A percentile compares a stretch with the other conserved stretches of the same genome.
phyloP scores from a whole-genome alignment of 768 basidiomycete genomes.

The Sarcodon sp. region DNA sequence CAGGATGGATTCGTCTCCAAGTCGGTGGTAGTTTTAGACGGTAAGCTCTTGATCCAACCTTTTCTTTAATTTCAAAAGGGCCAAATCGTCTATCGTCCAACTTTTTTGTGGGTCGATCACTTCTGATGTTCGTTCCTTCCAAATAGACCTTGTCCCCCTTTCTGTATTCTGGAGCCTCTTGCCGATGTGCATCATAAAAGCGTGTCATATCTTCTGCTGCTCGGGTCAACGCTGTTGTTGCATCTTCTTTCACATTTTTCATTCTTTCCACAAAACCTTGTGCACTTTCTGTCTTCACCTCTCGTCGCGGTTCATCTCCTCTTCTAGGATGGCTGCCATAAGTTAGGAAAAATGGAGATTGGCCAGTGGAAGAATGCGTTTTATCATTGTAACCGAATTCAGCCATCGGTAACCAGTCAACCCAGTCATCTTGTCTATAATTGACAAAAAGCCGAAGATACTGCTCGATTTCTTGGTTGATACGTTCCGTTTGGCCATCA shows the following conservation, averaged over 20 bases:
- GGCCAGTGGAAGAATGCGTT: constrained; percentile 13
- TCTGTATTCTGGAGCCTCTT: constrained; percentile 1
- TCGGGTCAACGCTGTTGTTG: constrained; percentile 2
- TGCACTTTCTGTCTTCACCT: constrained; percentile 5
- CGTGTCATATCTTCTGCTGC: constrained; percentile 16
- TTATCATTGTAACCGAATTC: constrained; percentile 22
- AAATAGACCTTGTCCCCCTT: constrained; percentile 15
- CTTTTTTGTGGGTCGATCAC: constrained; percentile 14
- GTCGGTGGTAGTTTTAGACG: constrained; percentile 11
- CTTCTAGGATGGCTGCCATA: constrained; percentile 11
- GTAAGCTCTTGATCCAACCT: constrained; percentile 11
- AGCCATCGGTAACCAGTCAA: constrained; percentile 16
- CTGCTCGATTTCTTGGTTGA: constrained; percentile 26
- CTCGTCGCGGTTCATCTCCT: neutral
- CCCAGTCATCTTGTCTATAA: constrained; percentile 22
- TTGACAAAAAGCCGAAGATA: constrained; percentile 22
- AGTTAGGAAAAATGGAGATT: constrained; percentile 20
- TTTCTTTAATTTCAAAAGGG: constrained; percentile 14
- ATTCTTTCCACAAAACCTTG: constrained; percentile 9
- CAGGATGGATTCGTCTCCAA: constrained; percentile 14
- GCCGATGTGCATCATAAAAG: constrained; percentile 5
- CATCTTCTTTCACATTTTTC: constrained; percentile 8
- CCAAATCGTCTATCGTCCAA: constrained; percentile 10
- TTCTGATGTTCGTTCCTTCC: constrained; percentile 12
- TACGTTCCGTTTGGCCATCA: constrained; percentile 26